Evolutionary conservation across 2,329 filamentous ascomycete species (phyloP).

Genomic region (Fusarium nygamai): DNA sequence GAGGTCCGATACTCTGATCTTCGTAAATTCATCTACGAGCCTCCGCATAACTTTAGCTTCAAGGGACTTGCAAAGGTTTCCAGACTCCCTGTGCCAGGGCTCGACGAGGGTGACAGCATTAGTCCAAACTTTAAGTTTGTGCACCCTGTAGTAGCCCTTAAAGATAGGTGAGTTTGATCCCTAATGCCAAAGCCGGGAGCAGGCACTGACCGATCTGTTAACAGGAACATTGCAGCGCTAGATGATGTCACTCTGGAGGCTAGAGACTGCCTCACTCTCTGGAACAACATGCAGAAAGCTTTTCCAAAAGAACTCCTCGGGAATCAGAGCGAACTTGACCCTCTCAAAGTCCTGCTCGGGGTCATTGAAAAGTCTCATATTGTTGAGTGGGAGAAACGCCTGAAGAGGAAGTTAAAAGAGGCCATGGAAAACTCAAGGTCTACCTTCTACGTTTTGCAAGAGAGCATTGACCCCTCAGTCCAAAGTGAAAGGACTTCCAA

Average conservation of each 20-base stretch:
- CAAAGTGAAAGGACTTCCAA: conserved; percentile 7
- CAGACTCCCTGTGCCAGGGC: conserved; percentile 59
- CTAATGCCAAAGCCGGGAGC: background rate
- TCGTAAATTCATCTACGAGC: conserved; percentile 75
- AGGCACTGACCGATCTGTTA: background rate
- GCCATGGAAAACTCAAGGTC: conserved; percentile 67
- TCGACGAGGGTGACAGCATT: conserved; percentile 56
- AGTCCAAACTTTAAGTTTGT: conserved; percentile 65
- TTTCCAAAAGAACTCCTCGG: background rate
- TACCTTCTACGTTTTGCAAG: conserved; percentile 46
- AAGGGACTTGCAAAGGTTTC: conserved; percentile 22
- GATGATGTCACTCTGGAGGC: conserved; percentile 76
- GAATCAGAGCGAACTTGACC: conserved; percentile 41
- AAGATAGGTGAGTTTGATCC: conserved; percentile 57
- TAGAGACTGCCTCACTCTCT: conserved; percentile 74
- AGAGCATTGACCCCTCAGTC: background rate
- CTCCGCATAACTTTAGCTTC: conserved; percentile 61
- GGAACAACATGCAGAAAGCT: conserved; percentile 67
- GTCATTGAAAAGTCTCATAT: conserved; percentile 73
- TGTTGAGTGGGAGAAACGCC: conserved; percentile 68
- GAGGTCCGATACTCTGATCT: conserved; percentile 78
- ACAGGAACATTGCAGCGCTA: conserved; percentile 66
- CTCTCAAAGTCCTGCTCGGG: conserved; percentile 57
- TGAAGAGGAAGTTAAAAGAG: conserved; percentile 66
- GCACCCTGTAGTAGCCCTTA: conserved; percentile 73